A percentile compares a stretch with the other conserved stretches of the same genome.
phyloP scores from a whole-genome alignment of 2,329 filamentous ascomycete species.

The Zymoseptoria brevis region DNA sequence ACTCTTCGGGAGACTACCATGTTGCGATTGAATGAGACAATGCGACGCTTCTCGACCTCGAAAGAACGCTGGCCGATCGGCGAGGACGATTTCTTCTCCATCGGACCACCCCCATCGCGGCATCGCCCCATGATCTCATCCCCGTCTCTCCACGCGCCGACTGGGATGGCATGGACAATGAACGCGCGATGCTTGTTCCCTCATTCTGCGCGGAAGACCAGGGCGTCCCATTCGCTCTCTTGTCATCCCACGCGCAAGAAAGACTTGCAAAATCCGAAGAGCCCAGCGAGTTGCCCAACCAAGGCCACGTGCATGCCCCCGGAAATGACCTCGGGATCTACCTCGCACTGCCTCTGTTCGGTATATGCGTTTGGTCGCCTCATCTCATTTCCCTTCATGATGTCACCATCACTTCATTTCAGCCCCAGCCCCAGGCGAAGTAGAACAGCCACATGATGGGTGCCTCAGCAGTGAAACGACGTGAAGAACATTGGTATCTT shows the following conservation, averaged over 20 bases:
- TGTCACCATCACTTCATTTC: not conserved
- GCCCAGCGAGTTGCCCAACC: not conserved
- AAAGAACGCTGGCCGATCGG: too few species aligned
- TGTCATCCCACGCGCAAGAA: too few species aligned
- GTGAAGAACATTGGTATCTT: not conserved
- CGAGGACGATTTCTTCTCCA: not conserved
- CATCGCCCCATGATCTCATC: not conserved
- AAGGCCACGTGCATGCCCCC: not conserved
- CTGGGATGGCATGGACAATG: not conserved
- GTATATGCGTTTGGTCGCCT: not conserved
- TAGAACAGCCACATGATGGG: not conserved
- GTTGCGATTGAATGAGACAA: too few species aligned
- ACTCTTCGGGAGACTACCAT: too few species aligned
- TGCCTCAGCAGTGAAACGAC: not conserved
- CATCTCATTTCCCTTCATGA: not conserved
- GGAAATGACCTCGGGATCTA: not conserved
- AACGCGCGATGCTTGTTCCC: too few species aligned
- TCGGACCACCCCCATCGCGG: too few species aligned
- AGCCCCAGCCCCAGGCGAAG: not conserved
- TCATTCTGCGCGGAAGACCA: not conserved
- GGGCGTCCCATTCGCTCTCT: not conserved
- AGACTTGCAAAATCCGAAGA: not conserved
- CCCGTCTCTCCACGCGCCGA: not conserved
- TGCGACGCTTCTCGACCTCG: too few species aligned
- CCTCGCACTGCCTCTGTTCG: not conserved